Evolutionary conservation across 2,329 filamentous ascomycete species (phyloP).

Genomic region (Colletotrichum acutatum): DNA sequence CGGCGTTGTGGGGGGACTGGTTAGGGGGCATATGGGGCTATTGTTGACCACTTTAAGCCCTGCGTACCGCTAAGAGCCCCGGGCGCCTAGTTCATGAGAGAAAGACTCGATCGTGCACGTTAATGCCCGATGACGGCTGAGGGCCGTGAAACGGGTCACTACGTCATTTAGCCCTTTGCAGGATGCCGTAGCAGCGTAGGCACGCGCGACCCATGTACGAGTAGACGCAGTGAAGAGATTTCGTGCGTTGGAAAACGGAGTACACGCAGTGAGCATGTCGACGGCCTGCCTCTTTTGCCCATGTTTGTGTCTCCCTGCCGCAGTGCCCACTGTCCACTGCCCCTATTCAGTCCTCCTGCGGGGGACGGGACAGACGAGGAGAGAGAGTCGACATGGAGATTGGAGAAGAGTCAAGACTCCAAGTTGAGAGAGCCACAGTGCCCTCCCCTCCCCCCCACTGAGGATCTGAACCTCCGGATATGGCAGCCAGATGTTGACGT

Average conservation of each 20-base stretch:
- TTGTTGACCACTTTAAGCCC: constrained; percentile 10
- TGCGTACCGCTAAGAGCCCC: constrained; percentile 20
- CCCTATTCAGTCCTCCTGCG: not conserved
- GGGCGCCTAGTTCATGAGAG: not conserved
- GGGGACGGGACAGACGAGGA: not conserved
- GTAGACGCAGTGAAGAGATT: constrained; percentile 22
- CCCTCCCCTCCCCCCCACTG: not conserved
- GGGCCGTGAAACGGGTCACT: constrained; percentile 33
- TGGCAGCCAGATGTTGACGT: not conserved
- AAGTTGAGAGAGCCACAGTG: not conserved
- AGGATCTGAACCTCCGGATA: constrained; percentile 3
- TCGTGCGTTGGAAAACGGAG: constrained; percentile 22
- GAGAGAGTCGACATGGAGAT: not conserved
- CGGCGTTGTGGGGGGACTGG: constrained; percentile 21
- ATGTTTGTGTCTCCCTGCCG: not conserved
- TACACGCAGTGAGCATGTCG: not conserved
- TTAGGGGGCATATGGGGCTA: constrained; percentile 1
- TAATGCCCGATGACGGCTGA: constrained; percentile 28
- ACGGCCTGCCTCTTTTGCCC: constrained; percentile 16
- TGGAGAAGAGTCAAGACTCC: not conserved
- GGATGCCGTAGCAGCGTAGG: constrained; percentile 15
- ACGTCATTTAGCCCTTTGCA: constrained; percentile 31
- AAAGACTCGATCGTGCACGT: constrained; percentile 34
- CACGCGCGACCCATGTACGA: constrained; percentile 4
- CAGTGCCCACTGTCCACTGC: not conserved